Percentiles rank a stretch among this genome's conserved stretches.
phyloP scores from a whole-genome alignment of 768 basidiomycete species.

The Boletus pseudopeckii region DNA sequence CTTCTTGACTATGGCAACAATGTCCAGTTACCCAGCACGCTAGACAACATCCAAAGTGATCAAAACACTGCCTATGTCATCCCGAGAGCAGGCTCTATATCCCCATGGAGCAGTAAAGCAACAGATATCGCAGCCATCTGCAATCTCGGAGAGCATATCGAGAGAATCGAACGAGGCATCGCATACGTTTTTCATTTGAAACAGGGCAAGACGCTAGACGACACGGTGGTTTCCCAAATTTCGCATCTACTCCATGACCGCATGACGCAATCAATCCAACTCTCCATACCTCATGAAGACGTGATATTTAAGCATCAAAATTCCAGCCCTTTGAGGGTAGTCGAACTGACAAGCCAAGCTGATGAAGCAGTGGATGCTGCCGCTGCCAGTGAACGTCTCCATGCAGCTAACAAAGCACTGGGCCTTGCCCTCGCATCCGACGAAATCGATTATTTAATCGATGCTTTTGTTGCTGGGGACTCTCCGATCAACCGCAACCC shows the following conservation, averaged over 20 bases:
- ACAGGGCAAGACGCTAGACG: constrained; percentile 38
- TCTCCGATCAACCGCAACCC: constrained; percentile 76
- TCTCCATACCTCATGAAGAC: constrained; percentile 54
- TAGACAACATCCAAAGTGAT: constrained; percentile 29
- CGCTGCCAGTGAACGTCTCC: constrained; percentile 61
- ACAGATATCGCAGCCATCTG: constrained; percentile 92
- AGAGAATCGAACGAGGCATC: constrained; percentile 83
- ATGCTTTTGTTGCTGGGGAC: constrained; percentile 76
- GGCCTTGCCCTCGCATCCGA: constrained; percentile 88
- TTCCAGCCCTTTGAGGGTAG: constrained; percentile 66
- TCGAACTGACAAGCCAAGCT: constrained; percentile 50
- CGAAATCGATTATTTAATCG: constrained; percentile 89
- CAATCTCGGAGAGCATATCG: constrained; percentile 66
- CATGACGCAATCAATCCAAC: constrained; percentile 86
- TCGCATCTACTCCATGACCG: constrained; percentile 84
- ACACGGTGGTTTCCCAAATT: constrained; percentile 49
- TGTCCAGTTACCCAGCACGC: constrained; percentile 46
- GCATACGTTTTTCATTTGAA: constrained; percentile 59
- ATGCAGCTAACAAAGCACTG: constrained; percentile 73
- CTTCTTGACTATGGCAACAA: constrained; percentile 87
- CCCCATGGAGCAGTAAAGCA: constrained; percentile 99
- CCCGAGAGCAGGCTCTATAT: constrained; percentile 87
- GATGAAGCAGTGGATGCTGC: constrained; percentile 22
- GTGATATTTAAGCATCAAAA: constrained; percentile 56
- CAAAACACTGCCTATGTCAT: constrained; percentile 64